Percentiles rank a stretch among this genome's conserved stretches.
Evolutionary conservation across 257 asterid genomes (phyloP).

Genomic region (Scutellaria galericulata): DNA sequence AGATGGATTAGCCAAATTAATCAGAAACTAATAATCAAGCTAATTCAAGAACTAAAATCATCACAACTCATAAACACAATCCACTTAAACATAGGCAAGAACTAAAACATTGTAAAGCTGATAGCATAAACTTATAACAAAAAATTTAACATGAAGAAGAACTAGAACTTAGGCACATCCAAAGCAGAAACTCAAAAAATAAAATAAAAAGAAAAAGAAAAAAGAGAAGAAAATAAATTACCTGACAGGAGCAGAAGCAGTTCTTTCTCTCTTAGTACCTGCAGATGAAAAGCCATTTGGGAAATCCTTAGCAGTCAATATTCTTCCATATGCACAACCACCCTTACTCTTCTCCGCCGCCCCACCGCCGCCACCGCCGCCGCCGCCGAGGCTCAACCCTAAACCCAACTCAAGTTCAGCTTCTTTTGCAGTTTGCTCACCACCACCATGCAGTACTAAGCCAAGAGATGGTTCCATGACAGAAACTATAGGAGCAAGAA

Average conservation of each 20-base stretch:
- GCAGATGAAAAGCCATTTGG: slow-evolving; percentile 57
- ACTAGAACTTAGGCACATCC: too few species aligned
- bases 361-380: slow-evolving; percentile 37
- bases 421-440: slow-evolving; percentile 26
- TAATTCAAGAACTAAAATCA: too few species aligned
- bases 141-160: too few species aligned
- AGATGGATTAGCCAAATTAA: too few species aligned
- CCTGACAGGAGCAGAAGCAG: slow-evolving; percentile 64
- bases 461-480: slow-evolving; percentile 66
- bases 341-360: slow-evolving; percentile 40
- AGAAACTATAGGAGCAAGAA: slow-evolving; percentile 14
- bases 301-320: slow-evolving; percentile 82
- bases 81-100: too few species aligned
- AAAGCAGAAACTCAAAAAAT: too few species aligned
- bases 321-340: slow-evolving; percentile 56
- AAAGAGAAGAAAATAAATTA: neutral
- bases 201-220: neutral
- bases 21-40: too few species aligned
- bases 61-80: too few species aligned
- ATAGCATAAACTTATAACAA: too few species aligned
- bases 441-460: slow-evolving; percentile 35
- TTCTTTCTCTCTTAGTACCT: slow-evolving; percentile 55
- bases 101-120: too few species aligned
- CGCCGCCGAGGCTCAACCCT: slow-evolving; percentile 60
- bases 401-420: slow-evolving; percentile 71